Evolutionary conservation across 306 rosid species (phyloP).

Genomic region (Pyrus betulifolia): DNA sequence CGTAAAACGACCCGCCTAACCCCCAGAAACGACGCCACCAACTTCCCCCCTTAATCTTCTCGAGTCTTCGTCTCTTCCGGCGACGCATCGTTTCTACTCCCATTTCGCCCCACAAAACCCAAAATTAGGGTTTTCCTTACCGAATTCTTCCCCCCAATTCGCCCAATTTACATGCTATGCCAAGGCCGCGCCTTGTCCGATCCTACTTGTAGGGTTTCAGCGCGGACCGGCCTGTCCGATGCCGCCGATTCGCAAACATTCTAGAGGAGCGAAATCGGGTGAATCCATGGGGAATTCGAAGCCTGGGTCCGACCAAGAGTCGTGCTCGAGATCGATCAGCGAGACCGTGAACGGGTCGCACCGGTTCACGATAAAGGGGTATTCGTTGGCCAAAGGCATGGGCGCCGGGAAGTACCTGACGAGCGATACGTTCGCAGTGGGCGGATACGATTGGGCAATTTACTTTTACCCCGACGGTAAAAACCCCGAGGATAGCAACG

Average conservation of each 20-base stretch:
- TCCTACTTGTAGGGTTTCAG: conserved; percentile 21
- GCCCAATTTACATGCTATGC: not conserved
- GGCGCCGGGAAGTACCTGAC: conserved; percentile 75
- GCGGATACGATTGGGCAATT: conserved; percentile 92
- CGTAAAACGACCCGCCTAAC: not conserved
- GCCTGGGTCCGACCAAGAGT: conserved; percentile 31
- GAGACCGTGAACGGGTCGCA: conserved; percentile 84
- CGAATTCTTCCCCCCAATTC: not conserved
- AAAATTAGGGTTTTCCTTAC: conserved; percentile 17
- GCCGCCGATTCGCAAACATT: conserved; percentile 14
- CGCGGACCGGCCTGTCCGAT: not conserved
- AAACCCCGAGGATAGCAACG: conserved; percentile 73
- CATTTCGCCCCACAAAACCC: not conserved
- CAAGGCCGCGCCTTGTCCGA: not conserved
- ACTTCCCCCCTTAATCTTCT: not conserved
- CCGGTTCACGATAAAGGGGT: conserved; percentile 68
- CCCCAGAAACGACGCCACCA: not conserved
- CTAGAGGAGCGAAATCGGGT: conserved; percentile 18
- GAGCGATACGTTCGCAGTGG: conserved; percentile 77
- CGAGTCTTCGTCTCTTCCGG: not conserved
- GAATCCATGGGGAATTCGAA: conserved; percentile 33
- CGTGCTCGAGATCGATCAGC: conserved; percentile 63
- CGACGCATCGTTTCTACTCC: not conserved
- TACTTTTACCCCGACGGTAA: conserved; percentile 92
- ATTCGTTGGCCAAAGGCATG: conserved; percentile 89